Conservation (phyloP, 768 basidiomycete species). For the Boletus patriciae region DNA sequence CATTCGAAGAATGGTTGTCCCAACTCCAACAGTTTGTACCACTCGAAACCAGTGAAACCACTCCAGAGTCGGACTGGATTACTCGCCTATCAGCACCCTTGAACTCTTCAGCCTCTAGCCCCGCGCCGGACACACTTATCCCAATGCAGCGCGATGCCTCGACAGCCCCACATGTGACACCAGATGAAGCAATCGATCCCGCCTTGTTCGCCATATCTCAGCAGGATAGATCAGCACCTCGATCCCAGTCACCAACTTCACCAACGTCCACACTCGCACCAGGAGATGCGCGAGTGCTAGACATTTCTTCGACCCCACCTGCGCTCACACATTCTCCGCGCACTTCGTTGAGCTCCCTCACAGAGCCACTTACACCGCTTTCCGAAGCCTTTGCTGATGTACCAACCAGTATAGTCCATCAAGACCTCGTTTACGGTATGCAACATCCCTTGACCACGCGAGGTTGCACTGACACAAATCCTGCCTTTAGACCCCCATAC, state of each 20-base stretch:
- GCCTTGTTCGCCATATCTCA: slow-evolving; percentile 32
- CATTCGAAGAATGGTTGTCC: slow-evolving; percentile 53
- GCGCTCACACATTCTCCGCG: slow-evolving; percentile 30
- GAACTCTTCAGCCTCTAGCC: background rate
- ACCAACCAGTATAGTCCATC: background rate
- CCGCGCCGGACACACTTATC: background rate
- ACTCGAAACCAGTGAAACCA: slow-evolving; percentile 5
- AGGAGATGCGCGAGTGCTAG: background rate
- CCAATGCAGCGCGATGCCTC: background rate
- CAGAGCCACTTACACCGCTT: slow-evolving; percentile 28
- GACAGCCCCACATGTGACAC: background rate
- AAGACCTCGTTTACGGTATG: slow-evolving; percentile 14
- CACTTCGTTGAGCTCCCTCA: slow-evolving; percentile 33
- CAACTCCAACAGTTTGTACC: slow-evolving; percentile 48
- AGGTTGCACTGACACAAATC: slow-evolving; percentile 6
- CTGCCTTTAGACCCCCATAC: slow-evolving; percentile 3
- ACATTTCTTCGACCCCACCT: slow-evolving; percentile 15
- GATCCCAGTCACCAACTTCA: background rate
- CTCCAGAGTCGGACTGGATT: slow-evolving; percentile 12
- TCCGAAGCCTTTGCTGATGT: slow-evolving; percentile 17
- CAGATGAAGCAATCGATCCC: slow-evolving; percentile 35
- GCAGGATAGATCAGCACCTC: background rate
- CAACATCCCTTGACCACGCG: background rate
- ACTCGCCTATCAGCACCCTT: background rate
- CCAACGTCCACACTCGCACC: background rate